Conservation (phyloP, 78 protist species). For the Thecamonas trahens region DNA sequence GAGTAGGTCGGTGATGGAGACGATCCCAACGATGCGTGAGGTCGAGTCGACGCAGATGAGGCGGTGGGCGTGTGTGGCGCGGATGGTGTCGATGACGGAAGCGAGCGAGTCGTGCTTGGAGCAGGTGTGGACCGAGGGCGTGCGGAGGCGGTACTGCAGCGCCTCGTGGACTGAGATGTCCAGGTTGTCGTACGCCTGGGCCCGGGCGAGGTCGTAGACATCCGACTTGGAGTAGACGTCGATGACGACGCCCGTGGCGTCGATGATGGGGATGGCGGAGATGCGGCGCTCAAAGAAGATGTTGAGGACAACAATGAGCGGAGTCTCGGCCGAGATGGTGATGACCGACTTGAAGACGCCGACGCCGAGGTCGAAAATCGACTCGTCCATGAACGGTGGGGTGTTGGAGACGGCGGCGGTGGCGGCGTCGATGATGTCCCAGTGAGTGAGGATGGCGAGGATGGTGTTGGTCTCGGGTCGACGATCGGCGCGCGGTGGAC, state of each 20-base stretch:
- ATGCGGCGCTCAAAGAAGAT: constrained; percentile 14
- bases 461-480: constrained; percentile 25
- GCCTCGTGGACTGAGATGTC: constrained; percentile 15
- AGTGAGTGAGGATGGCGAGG: constrained; percentile 42
- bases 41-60: constrained; percentile 8
- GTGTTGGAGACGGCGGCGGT: too few species aligned
- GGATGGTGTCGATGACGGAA: not conserved
- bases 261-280: constrained; percentile 38
- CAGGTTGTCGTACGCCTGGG: constrained; percentile 7
- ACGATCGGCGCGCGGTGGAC: constrained; percentile 54
- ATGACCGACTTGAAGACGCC: not conserved
- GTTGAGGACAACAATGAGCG: not conserved
- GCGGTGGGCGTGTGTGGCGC: constrained; percentile 1
- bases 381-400: not conserved
- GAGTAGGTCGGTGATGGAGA: constrained; percentile 16
- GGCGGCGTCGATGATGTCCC: constrained; percentile 24
- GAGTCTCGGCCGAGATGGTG: constrained; percentile 1
- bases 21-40: constrained; percentile 8
- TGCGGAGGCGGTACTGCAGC: not conserved
- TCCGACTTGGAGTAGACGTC: constrained; percentile 10
- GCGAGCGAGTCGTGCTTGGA: not conserved
- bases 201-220: constrained; percentile 15
- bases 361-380: not conserved
- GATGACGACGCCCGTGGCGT: not conserved
- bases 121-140: constrained; percentile 10